Evolutionary conservation across 176 grass and related monocot species (phyloP).

Genomic region (Cocos nucifera): DNA sequence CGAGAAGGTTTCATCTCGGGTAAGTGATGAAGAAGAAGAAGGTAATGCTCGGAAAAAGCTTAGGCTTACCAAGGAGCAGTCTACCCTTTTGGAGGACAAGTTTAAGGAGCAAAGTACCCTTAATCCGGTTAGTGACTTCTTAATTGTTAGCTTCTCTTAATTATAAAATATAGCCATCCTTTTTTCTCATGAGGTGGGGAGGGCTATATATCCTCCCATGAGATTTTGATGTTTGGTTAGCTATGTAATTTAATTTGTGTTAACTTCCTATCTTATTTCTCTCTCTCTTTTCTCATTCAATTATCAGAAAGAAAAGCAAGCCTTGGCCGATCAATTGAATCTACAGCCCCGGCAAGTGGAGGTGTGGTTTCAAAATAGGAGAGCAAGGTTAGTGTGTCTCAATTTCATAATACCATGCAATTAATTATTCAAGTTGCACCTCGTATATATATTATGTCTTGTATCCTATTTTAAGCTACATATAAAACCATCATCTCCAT

Average conservation of each 20-base stretch:
- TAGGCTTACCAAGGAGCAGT: conserved; percentile 22
- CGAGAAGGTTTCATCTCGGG: neutral
- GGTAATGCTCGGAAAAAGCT: conserved; percentile 26
- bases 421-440: too few species aligned
- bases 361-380: conserved; percentile 52
- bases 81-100: conserved; percentile 15
- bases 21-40: neutral
- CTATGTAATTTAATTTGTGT: neutral
- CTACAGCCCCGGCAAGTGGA: conserved; percentile 33
- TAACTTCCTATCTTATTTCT: neutral
- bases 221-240: neutral
- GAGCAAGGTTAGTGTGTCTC: conserved; percentile 21
- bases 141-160: neutral
- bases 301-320: conserved; percentile 20
- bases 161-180: too few species aligned
- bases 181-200: too few species aligned
- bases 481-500: too few species aligned
- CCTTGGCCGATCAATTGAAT: conserved; percentile 16
- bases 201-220: too few species aligned
- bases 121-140: conserved; percentile 29
- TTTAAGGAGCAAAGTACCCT: conserved; percentile 18
- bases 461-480: neutral
- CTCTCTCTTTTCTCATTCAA: neutral
- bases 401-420: neutral
- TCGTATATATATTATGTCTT: neutral